A percentile compares a stretch with the other conserved stretches of the same genome.
Conservation (phyloP, 805 yeast genomes). For the Schwanniomyces polymorphus region DNA sequence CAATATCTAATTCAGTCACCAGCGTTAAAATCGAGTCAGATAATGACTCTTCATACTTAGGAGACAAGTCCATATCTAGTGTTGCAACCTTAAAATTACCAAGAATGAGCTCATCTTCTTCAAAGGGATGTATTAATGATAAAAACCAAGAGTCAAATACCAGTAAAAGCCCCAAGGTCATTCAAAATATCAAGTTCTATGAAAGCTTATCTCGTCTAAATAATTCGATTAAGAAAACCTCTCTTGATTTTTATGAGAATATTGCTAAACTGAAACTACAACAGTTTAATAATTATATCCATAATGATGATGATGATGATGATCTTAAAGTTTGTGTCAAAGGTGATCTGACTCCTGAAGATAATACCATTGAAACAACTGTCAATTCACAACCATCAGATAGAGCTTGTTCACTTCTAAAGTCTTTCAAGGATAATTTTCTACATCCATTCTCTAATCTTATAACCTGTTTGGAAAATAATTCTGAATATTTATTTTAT, state of each 20-base stretch:
- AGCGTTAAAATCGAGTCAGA: not conserved
- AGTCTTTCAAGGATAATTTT: not conserved
- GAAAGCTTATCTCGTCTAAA: constrained; percentile 20
- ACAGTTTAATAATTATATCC: constrained; percentile 12
- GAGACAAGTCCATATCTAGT: constrained; percentile 9
- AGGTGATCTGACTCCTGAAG: not conserved
- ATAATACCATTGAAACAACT: not conserved
- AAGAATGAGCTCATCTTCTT: constrained; percentile 1
- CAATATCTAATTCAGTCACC: constrained; percentile 14
- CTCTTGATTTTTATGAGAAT: constrained; percentile 17
- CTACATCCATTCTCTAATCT: not conserved
- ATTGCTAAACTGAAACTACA: constrained; percentile 14
- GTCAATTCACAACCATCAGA: not conserved
- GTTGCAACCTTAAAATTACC: constrained; percentile 18
- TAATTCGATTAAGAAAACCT: constrained; percentile 21
- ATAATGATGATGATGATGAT: constrained; percentile 1
- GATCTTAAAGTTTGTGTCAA: not conserved
- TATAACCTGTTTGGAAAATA: constrained; percentile 7
- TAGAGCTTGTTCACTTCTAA: not conserved
- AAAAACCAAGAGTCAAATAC: not conserved
- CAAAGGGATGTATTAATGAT: not conserved
- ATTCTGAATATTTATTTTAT: constrained; percentile 17
- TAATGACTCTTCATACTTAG: not conserved
- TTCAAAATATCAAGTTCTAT: constrained; percentile 18
- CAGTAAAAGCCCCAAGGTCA: not conserved